A percentile compares a stretch with the other conserved stretches of the same genome.
Conservation (phyloP, 1,284 basidiomycete genomes). For the Blastosporella zonata region DNA sequence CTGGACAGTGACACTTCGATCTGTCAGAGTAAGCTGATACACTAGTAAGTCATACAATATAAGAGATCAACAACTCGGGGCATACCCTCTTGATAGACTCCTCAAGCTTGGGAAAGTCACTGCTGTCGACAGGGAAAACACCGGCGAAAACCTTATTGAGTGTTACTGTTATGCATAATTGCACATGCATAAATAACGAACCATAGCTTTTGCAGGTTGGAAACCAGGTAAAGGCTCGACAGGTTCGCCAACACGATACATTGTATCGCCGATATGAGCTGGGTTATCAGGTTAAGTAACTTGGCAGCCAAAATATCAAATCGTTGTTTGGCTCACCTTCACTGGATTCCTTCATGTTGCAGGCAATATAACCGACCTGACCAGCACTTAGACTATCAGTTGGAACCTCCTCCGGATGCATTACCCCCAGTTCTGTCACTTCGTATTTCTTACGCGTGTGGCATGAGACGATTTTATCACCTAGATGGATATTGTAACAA, state of each 20-base stretch:
- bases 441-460: slow-evolving; percentile 92
- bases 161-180: not conserved
- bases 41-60: slow-evolving; percentile 5
- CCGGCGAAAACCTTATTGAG: slow-evolving; percentile 84
- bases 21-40: slow-evolving; percentile 76
- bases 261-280: slow-evolving; percentile 94
- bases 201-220: slow-evolving; percentile 93
- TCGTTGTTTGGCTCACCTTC: slow-evolving; percentile 60
- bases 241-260: slow-evolving; percentile 72
- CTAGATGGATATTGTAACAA: slow-evolving; percentile 35
- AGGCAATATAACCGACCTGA: slow-evolving; percentile 89
- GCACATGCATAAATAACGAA: slow-evolving; percentile 25
- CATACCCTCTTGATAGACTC: slow-evolving; percentile 90
- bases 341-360: slow-evolving; percentile 98
- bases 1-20: slow-evolving; percentile 89
- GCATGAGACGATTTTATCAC: slow-evolving; percentile 86
- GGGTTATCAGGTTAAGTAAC: slow-evolving; percentile 1
- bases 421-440: slow-evolving; percentile 87
- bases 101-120: slow-evolving; percentile 91
- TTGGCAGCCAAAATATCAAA: slow-evolving; percentile 16
- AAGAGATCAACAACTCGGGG: slow-evolving; percentile 6
- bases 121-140: slow-evolving; percentile 90
- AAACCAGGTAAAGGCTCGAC: slow-evolving; percentile 92
- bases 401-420: slow-evolving; percentile 86
- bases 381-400: slow-evolving; percentile 74